A percentile compares a stretch with the other conserved stretches of the same genome.
Conservation (phyloP, 257 asterid species). For the Verbena officinalis region DNA sequence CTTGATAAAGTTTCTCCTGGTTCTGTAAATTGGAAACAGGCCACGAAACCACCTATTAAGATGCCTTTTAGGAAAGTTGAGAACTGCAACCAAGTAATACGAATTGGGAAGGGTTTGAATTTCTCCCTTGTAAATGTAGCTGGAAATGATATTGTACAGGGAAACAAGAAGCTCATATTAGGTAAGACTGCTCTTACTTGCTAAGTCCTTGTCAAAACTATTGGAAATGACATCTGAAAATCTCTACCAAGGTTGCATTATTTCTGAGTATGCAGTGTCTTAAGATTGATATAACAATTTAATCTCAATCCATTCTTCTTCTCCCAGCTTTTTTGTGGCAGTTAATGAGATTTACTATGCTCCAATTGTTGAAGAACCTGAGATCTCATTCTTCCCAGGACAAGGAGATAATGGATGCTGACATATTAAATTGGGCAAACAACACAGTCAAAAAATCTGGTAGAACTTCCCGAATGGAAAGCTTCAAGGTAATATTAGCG, state of each 20-base stretch:
- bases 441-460: slow-evolving; percentile 66
- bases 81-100: slow-evolving; percentile 86
- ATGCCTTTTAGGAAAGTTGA: slow-evolving; percentile 90
- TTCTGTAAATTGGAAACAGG: slow-evolving; percentile 80
- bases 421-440: slow-evolving; percentile 75
- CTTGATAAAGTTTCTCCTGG: slow-evolving; percentile 72
- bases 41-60: slow-evolving; percentile 83
- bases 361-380: slow-evolving; percentile 73
- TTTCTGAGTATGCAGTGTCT: too few relatives aligned
- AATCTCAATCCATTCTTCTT: background rate
- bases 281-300: too few relatives aligned
- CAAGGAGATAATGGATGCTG: slow-evolving; percentile 71
- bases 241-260: too few relatives aligned
- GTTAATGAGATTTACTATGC: slow-evolving; percentile 93
- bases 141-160: slow-evolving; percentile 90
- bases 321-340: slow-evolving; percentile 83
- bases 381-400: slow-evolving; percentile 65
- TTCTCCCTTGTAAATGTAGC: slow-evolving; percentile 92
- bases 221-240: background rate
- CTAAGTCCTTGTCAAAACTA: slow-evolving; percentile 1
- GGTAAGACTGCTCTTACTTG: slow-evolving; percentile 43
- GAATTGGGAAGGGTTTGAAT: slow-evolving; percentile 75
- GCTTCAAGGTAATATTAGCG: slow-evolving; percentile 80
- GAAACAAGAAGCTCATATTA: slow-evolving; percentile 89
- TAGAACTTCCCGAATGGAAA: slow-evolving; percentile 69